phyloP scores from a whole-genome alignment of 257 asterid genomes.

The Nicotiana noctiflora region DNA sequence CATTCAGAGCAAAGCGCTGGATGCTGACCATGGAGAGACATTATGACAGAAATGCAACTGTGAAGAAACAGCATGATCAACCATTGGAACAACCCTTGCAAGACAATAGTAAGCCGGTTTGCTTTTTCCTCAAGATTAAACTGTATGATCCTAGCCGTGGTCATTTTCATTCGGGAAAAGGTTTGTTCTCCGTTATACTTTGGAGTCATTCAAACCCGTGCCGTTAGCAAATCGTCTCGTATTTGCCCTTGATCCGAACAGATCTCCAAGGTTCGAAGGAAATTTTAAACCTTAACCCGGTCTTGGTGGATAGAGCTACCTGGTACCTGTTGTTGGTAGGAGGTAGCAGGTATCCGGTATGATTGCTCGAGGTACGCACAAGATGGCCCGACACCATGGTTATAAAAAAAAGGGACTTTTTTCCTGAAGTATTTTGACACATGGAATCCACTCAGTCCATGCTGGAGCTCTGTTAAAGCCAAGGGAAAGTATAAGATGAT shows the following conservation, averaged over 20 bases:
- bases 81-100: neutral
- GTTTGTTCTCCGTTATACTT: neutral
- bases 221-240: neutral
- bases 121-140: neutral
- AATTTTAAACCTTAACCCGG: neutral
- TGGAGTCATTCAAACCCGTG: neutral
- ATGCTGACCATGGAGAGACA: conserved; percentile 37
- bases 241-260: neutral
- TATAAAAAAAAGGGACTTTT: neutral
- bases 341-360: too few species aligned
- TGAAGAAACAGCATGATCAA: conserved; percentile 16
- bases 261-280: neutral
- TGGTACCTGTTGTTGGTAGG: too few species aligned
- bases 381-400: too few species aligned
- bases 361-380: too few species aligned
- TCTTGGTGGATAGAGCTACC: too few species aligned
- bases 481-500: neutral
- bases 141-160: neutral
- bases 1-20: conserved; percentile 49
- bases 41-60: conserved; percentile 24
- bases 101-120: conserved; percentile 18
- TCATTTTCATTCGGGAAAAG: neutral
- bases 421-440: neutral
- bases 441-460: neutral
- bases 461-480: neutral